Evolutionary conservation across 768 basidiomycete species (phyloP), one percentile per base, ranked within the genome.

Genomic region (Gymnopilus junonius): DNA sequence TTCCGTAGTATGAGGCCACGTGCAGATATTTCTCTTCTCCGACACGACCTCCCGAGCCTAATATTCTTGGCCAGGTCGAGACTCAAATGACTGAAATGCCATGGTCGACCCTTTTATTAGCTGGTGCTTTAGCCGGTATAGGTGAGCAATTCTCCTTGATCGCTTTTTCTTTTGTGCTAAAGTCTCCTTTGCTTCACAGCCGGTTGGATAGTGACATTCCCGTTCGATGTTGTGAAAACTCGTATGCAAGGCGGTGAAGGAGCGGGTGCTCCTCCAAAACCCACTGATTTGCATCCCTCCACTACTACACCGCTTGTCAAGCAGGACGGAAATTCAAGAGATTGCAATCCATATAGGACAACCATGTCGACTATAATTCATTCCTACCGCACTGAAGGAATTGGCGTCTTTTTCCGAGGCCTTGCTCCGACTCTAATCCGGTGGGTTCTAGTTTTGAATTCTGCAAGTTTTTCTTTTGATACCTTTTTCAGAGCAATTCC

Each of bases 141-240:
- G 79, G 82, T 83, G 46, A 62, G 76, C 51, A n/a, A n/a, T 17
- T 12, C 23, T 15, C 21, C 23, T 37, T 23, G 39, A 14, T 39
- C 32, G 7, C 37, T 15, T 25, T 61, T 35, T 35, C 27, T 48
- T 55, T 53, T 32, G 45, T 40, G 12, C 53, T 58, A 27, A 40
- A n/a, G n/a, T 37, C 32, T 14, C 35, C 5, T 35, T 27, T 64
- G 20, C 50, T 61, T 55, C 64, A 39, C 50, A 83, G 83, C 83
- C 8, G 91, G 92, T 8, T 96, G 94, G 94, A 37, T 88, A 0
- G 81, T 79, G 2, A 96, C 94, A 1, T 97, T 97, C 73, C 93
- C 94, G 2, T 80, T 95, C 59, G 95, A 97, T 70, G 91, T 95
- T 3, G 83, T 96, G 64, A 97, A 97, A 78, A 96, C 95, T 14